These are phyloP conservation scores for Acanthamoeba sp. DNA, from an alignment of 208 protist genomes.

Conservation along the genomic window DNA sequence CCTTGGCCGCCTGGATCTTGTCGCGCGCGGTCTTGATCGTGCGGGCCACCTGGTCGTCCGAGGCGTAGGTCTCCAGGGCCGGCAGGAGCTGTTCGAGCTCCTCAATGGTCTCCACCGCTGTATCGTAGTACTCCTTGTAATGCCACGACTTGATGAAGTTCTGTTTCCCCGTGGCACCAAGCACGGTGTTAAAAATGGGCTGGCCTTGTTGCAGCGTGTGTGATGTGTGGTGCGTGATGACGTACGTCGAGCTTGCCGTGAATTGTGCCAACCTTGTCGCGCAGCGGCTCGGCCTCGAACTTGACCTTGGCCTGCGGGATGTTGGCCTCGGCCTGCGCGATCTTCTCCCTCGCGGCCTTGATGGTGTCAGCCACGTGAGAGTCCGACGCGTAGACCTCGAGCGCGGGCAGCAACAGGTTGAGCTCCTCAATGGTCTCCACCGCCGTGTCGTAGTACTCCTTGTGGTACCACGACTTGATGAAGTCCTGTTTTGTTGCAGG, in stretches of 20 bases:
- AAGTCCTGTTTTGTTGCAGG: conserved; percentile 49
- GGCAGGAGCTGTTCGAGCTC: conserved; percentile 63
- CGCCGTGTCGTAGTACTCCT: conserved; percentile 58
- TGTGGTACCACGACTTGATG: conserved; percentile 59
- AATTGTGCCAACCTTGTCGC: background rate
- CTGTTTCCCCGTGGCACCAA: too few species aligned
- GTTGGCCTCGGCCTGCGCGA: conserved; percentile 27
- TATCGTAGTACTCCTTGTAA: conserved; percentile 58
- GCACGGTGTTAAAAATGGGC: too few species aligned
- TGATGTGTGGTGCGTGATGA: background rate
- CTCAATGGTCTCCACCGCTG: conserved; percentile 49
- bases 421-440: conserved; percentile 66
- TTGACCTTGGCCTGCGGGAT: conserved; percentile 58
- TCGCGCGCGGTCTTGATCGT: conserved; percentile 66
- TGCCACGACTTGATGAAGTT: conserved; percentile 72
- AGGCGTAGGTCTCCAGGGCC: conserved; percentile 46
- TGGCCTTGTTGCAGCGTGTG: background rate
- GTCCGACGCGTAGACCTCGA: conserved; percentile 25
- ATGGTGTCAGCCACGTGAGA: conserved; percentile 13
- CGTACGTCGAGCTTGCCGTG: conserved; percentile 65
- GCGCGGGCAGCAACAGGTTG: conserved; percentile 52
- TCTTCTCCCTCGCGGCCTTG: conserved; percentile 59
- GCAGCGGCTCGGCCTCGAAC: conserved; percentile 65
- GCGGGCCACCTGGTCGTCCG: conserved; percentile 53
- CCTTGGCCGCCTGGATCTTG: conserved; percentile 56